Conservation (phyloP, 225 moss, liverwort and hornwort species). For the Bryoerythrophyllum caledonicum region DNA sequence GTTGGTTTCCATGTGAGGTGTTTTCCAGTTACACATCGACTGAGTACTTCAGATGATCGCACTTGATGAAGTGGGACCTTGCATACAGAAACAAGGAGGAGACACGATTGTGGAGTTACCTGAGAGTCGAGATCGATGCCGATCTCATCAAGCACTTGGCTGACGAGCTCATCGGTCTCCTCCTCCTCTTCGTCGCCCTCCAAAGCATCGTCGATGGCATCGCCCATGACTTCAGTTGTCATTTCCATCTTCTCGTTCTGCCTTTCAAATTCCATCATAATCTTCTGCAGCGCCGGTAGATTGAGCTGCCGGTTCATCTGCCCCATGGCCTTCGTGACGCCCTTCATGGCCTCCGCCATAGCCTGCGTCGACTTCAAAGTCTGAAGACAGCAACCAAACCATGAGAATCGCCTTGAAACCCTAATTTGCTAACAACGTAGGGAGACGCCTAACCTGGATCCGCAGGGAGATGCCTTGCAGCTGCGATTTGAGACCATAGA, state of each 20-base stretch:
- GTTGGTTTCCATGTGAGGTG: not conserved
- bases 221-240: slow-evolving; percentile 97
- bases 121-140: slow-evolving; percentile 95
- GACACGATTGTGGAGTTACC: slow-evolving; percentile 37
- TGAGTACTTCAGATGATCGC: not conserved
- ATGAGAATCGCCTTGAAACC: slow-evolving; percentile 3
- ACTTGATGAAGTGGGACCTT: not conserved
- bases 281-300: slow-evolving; percentile 91
- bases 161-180: slow-evolving; percentile 95
- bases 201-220: slow-evolving; percentile 96
- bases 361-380: slow-evolving; percentile 96
- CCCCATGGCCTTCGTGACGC: slow-evolving; percentile 96
- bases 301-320: slow-evolving; percentile 98
- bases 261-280: slow-evolving; percentile 90
- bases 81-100: slow-evolving; percentile 1
- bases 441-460: slow-evolving; percentile 85
- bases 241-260: slow-evolving; percentile 98
- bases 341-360: slow-evolving; percentile 97
- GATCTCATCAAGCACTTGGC: slow-evolving; percentile 96
- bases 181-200: slow-evolving; percentile 99
- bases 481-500: slow-evolving; percentile 91
- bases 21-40: not conserved
- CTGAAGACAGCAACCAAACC: slow-evolving; percentile 29
- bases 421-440: not conserved
- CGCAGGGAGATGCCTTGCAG: slow-evolving; percentile 94